A percentile compares a stretch with the other conserved stretches of the same genome.
Evolutionary conservation across 2,329 filamentous ascomycete genomes (phyloP).

Genomic region (Eurotiales sp.): DNA sequence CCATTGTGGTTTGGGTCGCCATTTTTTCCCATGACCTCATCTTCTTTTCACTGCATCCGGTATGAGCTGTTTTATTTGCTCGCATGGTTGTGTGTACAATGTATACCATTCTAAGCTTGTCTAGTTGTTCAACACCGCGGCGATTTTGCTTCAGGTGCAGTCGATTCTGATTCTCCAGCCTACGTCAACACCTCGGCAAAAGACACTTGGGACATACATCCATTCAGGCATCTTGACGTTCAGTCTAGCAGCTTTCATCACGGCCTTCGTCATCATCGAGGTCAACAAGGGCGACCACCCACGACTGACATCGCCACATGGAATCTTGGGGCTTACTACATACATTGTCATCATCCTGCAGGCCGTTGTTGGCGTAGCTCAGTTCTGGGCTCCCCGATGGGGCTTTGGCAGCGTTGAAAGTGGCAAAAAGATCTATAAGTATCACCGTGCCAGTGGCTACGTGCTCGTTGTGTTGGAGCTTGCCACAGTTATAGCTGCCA

Average conservation of each 20-base stretch:
- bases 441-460: constrained; percentile 78
- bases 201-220: constrained; percentile 57
- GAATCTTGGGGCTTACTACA: constrained; percentile 74
- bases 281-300: constrained; percentile 75
- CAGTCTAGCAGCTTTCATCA: constrained; percentile 39
- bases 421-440: constrained; percentile 85
- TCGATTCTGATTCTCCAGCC: constrained; percentile 83
- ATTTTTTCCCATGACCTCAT: constrained; percentile 69
- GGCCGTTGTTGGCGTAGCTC: constrained; percentile 73
- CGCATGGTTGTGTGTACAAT: constrained; percentile 5
- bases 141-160: constrained; percentile 71
- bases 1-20: constrained; percentile 71
- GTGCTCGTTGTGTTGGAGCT: constrained; percentile 65
- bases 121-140: constrained; percentile 57
- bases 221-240: constrained; percentile 68
- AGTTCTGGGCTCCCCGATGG: constrained; percentile 66
- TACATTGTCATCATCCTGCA: constrained; percentile 69
- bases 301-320: constrained; percentile 72
- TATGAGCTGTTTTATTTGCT: constrained; percentile 54
- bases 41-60: constrained; percentile 84
- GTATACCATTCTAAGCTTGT: background rate
- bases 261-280: constrained; percentile 45
- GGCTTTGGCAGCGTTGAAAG: constrained; percentile 75
- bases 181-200: constrained; percentile 72
- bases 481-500: constrained; percentile 70